Percentiles rank a stretch among this genome's conserved stretches.
phyloP scores from a whole-genome alignment of 2,329 filamentous ascomycete genomes.

The Cladosporium phlei region DNA sequence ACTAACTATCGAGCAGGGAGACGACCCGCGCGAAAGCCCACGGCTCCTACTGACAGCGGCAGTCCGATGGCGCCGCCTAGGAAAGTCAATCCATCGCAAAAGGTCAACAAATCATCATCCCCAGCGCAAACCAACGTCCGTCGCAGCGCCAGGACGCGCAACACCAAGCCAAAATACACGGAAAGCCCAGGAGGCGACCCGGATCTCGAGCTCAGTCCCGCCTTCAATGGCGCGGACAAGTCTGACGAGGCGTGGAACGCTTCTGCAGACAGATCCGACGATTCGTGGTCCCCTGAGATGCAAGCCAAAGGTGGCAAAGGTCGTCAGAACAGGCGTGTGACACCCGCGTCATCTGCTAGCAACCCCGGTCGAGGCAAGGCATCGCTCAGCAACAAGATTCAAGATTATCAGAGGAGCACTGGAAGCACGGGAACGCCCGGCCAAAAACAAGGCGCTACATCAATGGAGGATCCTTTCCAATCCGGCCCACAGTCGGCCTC shows the following conservation, averaged over 20 bases:
- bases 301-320: too few species aligned
- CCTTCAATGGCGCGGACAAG: too few species aligned
- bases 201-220: too few species aligned
- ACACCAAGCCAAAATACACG: constrained; percentile 18
- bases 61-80: background rate
- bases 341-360: background rate
- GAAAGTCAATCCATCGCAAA: background rate
- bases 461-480: too few species aligned
- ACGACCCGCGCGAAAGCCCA: background rate
- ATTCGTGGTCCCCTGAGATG: too few species aligned
- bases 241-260: constrained; percentile 14
- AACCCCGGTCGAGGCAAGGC: background rate
- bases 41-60: background rate
- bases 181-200: constrained; percentile 13
- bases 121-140: constrained; percentile 7
- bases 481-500: too few species aligned
- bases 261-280: constrained; percentile 13
- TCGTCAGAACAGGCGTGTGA: background rate
- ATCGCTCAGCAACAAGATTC: background rate
- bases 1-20: background rate
- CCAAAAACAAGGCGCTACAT: too few species aligned
- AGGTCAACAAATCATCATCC: background rate
- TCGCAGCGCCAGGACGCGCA: constrained; percentile 17
- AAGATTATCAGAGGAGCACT: background rate
- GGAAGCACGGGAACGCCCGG: too few species aligned